These are phyloP conservation scores for Eucalyptus decipiens DNA, from an alignment of 345 rosid genomes.

Conservation along the genomic window DNA sequence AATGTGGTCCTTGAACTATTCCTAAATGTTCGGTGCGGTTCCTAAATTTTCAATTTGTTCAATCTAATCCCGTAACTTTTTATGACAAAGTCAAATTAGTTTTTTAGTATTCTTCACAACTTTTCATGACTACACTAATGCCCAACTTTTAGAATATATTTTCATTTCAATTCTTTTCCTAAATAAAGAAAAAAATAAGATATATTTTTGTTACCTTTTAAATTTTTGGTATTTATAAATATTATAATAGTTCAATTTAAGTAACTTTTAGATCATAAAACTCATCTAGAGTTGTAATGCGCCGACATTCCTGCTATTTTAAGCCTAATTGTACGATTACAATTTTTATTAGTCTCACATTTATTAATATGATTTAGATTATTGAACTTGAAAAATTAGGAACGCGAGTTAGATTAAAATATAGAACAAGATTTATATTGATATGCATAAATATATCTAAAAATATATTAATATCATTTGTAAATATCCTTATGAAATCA, in stretches of 20 bases:
- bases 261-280: too few species aligned
- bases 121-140: background rate
- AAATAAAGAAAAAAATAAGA: background rate
- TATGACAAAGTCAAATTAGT: background rate
- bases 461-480: background rate
- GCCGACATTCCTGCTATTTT: background rate
- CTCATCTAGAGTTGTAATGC: background rate
- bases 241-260: too few species aligned
- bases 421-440: background rate
- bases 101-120: background rate
- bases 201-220: background rate
- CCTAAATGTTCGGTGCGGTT: background rate
- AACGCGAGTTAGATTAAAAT: background rate
- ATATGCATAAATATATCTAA: too few species aligned
- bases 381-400: too few species aligned
- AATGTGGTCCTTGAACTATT: too few species aligned
- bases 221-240: background rate
- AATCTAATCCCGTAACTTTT: background rate
- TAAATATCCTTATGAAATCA: background rate
- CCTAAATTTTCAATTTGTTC: too few species aligned
- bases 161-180: background rate
- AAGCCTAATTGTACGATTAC: background rate
- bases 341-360: too few species aligned
- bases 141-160: background rate
- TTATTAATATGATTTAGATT: background rate